Percentiles rank a stretch among this genome's conserved stretches.
phyloP scores from a whole-genome alignment of 768 basidiomycete species.

The Leccinellum rugosiceps region DNA sequence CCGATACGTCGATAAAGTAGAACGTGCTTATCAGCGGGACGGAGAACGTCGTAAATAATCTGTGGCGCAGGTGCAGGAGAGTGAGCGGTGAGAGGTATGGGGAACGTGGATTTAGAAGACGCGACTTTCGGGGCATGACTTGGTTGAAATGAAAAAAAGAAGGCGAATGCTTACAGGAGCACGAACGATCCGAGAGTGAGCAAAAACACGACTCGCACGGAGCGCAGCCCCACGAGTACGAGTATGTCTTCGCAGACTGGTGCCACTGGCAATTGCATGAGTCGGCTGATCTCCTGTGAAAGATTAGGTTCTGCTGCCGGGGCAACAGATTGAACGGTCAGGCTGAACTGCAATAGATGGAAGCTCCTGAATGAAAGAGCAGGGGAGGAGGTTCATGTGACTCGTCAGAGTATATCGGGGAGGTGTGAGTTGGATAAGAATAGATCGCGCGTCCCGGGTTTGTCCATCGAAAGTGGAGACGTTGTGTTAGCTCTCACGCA shows the following conservation, averaged over 20 bases:
- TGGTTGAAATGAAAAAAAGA: background rate
- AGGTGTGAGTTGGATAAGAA: background rate
- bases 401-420: background rate
- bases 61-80: background rate
- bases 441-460: background rate
- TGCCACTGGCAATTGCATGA: background rate
- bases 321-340: background rate
- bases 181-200: background rate
- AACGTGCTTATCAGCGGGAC: background rate
- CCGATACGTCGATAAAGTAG: background rate
- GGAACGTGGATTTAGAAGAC: background rate
- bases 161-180: background rate
- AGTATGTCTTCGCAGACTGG: background rate
- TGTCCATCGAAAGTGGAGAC: background rate
- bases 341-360: background rate
- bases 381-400: background rate
- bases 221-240: background rate
- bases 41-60: background rate
- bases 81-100: background rate
- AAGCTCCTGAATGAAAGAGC: background rate
- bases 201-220: conserved; percentile 1
- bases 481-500: background rate
- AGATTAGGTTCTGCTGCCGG: too few species aligned
- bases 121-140: background rate
- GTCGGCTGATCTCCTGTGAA: background rate